Percentiles rank a stretch among this genome's conserved stretches.
Evolutionary conservation across 345 rosid species (phyloP).

Genomic region (Excoecaria agallocha): DNA sequence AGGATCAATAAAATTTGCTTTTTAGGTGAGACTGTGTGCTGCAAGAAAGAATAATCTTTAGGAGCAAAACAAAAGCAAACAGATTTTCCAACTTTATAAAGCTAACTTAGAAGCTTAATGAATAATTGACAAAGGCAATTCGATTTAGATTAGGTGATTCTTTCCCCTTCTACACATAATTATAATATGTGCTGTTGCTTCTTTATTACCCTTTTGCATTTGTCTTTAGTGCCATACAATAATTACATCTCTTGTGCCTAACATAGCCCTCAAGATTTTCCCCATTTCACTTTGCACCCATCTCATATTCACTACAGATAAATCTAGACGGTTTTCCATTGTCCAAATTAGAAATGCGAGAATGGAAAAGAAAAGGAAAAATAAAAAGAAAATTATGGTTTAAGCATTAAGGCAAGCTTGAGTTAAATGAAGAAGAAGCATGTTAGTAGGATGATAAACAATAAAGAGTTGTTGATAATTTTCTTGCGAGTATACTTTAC

Average conservation of each 20-base stretch:
- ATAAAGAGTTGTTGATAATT: not conserved
- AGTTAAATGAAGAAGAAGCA: too few species aligned
- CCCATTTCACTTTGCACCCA: not conserved
- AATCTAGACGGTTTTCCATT: too few species aligned
- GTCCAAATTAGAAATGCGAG: too few species aligned
- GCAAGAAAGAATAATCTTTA: not conserved
- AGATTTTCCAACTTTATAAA: not conserved
- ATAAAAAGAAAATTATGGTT: too few species aligned
- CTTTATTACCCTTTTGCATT: not conserved
- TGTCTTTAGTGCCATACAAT: not conserved
- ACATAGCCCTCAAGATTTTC: not conserved
- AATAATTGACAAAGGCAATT: not conserved
- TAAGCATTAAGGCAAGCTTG: too few species aligned
- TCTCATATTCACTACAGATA: not conserved
- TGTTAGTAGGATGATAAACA: not conserved
- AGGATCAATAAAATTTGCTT: not conserved
- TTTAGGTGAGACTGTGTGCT: too few species aligned
- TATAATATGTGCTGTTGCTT: not conserved
- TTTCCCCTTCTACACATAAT: not conserved
- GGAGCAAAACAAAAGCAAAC: not conserved
- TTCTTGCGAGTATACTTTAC: conserved; percentile 39
- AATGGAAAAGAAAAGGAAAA: too few species aligned
- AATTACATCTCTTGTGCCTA: not conserved
- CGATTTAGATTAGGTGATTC: not conserved
- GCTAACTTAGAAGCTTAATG: not conserved